Conservation (phyloP, 148 eudicot species). For the Drosera capensis region DNA sequence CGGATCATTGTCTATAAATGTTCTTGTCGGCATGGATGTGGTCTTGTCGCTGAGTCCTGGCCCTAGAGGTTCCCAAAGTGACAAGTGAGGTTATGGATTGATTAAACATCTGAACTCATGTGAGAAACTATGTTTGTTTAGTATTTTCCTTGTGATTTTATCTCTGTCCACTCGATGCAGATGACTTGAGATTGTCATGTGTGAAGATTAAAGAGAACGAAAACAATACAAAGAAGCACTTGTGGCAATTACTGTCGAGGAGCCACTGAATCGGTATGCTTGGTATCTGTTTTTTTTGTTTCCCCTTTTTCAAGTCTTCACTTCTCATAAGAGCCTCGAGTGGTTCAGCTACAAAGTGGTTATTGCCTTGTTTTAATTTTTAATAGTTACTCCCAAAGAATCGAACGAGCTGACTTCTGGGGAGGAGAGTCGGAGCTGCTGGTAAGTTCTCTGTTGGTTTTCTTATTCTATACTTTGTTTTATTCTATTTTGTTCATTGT, state of each 20-base stretch:
- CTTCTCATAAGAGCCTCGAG: too few relatives aligned
- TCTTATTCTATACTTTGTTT: too few relatives aligned
- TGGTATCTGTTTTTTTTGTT: conserved; percentile 1
- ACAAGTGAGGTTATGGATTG: too few relatives aligned
- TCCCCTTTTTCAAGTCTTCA: conserved; percentile 7
- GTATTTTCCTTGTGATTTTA: background rate
- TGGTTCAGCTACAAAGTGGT: too few relatives aligned
- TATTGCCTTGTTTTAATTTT: too few relatives aligned
- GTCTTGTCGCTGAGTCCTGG: too few relatives aligned
- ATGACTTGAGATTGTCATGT: conserved; percentile 70
- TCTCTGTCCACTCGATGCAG: conserved; percentile 16
- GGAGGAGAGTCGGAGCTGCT: conserved; percentile 96
- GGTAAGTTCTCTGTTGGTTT: conserved; percentile 36
- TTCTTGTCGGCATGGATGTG: too few relatives aligned
- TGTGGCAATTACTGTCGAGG: conserved; percentile 80
- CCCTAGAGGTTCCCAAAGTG: too few relatives aligned
- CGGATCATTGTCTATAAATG: too few relatives aligned
- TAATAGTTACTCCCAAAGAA: conserved; percentile 94
- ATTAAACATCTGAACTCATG: too few relatives aligned
- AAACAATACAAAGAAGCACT: conserved; percentile 60
- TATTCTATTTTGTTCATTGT: background rate
- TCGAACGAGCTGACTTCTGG: conserved; percentile 82
- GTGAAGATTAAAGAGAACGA: conserved; percentile 50
- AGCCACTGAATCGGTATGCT: conserved; percentile 62
- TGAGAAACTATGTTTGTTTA: background rate